Evolutionary conservation across 306 rosid genomes (phyloP).

Genomic region (Biancaea sappan): DNA sequence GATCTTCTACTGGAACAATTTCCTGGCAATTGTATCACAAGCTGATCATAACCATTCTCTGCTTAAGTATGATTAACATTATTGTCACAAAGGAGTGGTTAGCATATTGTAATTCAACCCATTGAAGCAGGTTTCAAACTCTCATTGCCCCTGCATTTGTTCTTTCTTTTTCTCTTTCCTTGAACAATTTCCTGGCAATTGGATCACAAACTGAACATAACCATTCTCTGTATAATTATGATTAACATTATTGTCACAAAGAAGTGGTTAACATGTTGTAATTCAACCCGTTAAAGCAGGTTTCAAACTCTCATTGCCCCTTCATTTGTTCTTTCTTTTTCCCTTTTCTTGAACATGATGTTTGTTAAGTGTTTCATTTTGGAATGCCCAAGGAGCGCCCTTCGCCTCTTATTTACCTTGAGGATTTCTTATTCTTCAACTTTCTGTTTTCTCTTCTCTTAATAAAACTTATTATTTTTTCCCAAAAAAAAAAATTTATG

Average conservation of each 20-base stretch:
- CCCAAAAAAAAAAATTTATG: too few relatives aligned
- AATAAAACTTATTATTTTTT: too few relatives aligned
- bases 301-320: background rate
- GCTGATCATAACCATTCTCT: background rate
- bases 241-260: background rate
- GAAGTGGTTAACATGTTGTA: background rate
- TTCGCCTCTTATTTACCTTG: too few relatives aligned
- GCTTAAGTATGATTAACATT: background rate
- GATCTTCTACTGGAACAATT: background rate
- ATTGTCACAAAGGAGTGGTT: background rate
- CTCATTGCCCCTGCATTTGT: background rate
- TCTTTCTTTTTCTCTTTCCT: too few relatives aligned
- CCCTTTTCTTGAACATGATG: background rate
- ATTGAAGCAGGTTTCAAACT: background rate
- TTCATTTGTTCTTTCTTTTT: too few relatives aligned
- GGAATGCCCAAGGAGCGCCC: too few relatives aligned
- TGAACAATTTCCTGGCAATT: background rate
- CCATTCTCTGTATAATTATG: background rate
- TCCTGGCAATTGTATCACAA: background rate
- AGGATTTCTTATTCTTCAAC: too few relatives aligned
- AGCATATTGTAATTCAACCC: background rate
- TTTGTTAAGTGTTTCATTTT: background rate
- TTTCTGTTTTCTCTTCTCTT: too few relatives aligned
- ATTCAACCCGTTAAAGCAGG: background rate
- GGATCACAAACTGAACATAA: background rate